Base-by-base conservation (phyloP, 139 green algal genomes). In the Mychonastes homosphaera region DNA sequence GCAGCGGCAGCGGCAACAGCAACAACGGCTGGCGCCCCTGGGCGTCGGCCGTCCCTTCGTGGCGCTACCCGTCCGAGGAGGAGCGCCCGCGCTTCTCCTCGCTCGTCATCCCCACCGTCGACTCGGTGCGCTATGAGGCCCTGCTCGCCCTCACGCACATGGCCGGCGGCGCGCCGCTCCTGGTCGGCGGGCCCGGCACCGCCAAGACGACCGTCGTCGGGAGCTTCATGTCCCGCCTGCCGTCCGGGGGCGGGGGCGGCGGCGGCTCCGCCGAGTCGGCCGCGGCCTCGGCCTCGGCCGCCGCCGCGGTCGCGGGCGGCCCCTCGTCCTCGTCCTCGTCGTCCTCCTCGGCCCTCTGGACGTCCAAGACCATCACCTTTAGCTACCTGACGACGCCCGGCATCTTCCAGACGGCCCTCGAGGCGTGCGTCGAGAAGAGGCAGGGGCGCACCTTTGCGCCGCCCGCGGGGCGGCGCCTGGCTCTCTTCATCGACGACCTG, bases 401-500 rank as follows among this genome's bases (percentile, higher is more conserved):
- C 40, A 95, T 95, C 68, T 96, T 96, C 82, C 90, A 96, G 73
- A 74, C 72, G 58, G 64, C 67, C 10, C 76, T 88, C 26, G 83
- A 95, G 74, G 82, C 77, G 7, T 63, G 64, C 10, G 77, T 97
- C 56, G 89, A 96, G 73, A 97, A 96, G 79, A 71, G 88, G 13
- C 86, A 94, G 79, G 90, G 90, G 33, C 80, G 90, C 62, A 96
- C 84, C 2, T 97, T 82, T 58, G 89, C 89, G 6, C 90, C 90
- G 13, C 81, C 87, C 28, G 78, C 80, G 34, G 89, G 89, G 58
- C 91, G 89, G 73, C 67, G 68, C 43, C 88, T 95, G 80, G 81
- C 70, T 35, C 62, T 97, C 29, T 95, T 96, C 53, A 64, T 97
- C 3, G 90, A 97, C 54, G 90, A 97, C 73, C 78, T 96, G 45